Evolutionary conservation across 495 filamentous ascomycete genomes (phyloP).

Genomic region (Neurospora discreta): DNA sequence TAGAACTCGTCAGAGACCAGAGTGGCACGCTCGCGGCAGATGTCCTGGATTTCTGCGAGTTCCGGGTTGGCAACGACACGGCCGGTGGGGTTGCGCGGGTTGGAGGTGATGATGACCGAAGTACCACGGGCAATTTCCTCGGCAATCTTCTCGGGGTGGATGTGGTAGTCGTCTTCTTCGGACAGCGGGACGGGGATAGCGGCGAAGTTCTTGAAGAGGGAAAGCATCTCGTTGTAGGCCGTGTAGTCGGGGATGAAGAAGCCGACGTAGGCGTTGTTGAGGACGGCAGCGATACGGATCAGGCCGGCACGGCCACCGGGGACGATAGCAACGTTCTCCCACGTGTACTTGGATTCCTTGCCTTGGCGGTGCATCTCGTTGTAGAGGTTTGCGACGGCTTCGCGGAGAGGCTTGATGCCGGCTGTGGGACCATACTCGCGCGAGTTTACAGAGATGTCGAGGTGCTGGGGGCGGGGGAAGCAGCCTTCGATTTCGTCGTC

Average conservation of each 20-base stretch:
- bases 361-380: constrained; percentile 85
- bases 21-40: constrained; percentile 81
- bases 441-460: constrained; percentile 63
- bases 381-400: constrained; percentile 77
- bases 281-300: constrained; percentile 86
- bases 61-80: constrained; percentile 70
- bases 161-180: constrained; percentile 76
- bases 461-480: constrained; percentile 72
- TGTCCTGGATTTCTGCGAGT: constrained; percentile 78
- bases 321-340: constrained; percentile 98
- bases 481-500: constrained; percentile 86
- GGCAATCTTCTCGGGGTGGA: constrained; percentile 83
- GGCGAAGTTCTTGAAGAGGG: constrained; percentile 83
- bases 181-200: constrained; percentile 80
- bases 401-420: constrained; percentile 22
- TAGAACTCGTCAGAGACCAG: constrained; percentile 97
- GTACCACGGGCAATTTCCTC: constrained; percentile 82
- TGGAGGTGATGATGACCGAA: constrained; percentile 86
- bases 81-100: constrained; percentile 93
- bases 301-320: constrained; percentile 86
- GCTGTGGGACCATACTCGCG: constrained; percentile 75
- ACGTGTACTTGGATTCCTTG: constrained; percentile 86
- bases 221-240: constrained; percentile 94
- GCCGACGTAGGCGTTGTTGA: constrained; percentile 83
- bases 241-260: constrained; percentile 74